Evolutionary conservation across 345 rosid species (phyloP).

Genomic region (Toxicodendron radicans): DNA sequence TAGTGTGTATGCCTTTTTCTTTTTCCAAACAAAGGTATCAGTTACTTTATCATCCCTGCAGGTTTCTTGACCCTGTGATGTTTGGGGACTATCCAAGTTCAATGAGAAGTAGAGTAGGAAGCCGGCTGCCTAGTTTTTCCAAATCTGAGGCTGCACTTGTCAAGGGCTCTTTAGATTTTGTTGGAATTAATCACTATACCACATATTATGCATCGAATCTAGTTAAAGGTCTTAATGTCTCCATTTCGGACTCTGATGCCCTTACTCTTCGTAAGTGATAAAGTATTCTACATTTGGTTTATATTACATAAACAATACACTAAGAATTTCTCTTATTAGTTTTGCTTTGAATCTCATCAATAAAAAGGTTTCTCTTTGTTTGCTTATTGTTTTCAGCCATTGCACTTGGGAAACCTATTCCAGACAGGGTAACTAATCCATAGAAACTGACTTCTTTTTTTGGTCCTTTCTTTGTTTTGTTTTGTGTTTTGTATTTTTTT

Average conservation of each 20-base stretch:
- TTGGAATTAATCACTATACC: conserved; percentile 95
- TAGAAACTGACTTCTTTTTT: background rate
- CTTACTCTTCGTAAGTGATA: conserved; percentile 64
- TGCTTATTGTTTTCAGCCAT: conserved; percentile 54
- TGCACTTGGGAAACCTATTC: conserved; percentile 51
- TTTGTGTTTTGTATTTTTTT: too few species aligned
- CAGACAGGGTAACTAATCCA: conserved; percentile 59
- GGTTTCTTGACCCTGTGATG: conserved; percentile 89
- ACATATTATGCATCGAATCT: conserved; percentile 60
- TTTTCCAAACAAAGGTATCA: too few species aligned
- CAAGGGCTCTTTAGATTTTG: conserved; percentile 86
- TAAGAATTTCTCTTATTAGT: background rate
- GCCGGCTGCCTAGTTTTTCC: conserved; percentile 70
- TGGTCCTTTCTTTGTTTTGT: too few species aligned
- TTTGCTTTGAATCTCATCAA: background rate
- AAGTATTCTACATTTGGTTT: background rate
- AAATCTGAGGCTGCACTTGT: conserved; percentile 51
- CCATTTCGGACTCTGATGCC: conserved; percentile 81
- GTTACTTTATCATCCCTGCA: conserved; percentile 16
- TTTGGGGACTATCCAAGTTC: conserved; percentile 90
- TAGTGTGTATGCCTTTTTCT: background rate
- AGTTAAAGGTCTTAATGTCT: conserved; percentile 52
- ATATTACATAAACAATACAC: background rate
- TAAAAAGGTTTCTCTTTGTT: background rate
- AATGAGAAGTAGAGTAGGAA: conserved; percentile 75